A percentile compares a stretch with the other conserved stretches of the same genome.
Evolutionary conservation across 768 basidiomycete species (phyloP).

Genomic region (Tylopilus plumbeoviolaceoides): DNA sequence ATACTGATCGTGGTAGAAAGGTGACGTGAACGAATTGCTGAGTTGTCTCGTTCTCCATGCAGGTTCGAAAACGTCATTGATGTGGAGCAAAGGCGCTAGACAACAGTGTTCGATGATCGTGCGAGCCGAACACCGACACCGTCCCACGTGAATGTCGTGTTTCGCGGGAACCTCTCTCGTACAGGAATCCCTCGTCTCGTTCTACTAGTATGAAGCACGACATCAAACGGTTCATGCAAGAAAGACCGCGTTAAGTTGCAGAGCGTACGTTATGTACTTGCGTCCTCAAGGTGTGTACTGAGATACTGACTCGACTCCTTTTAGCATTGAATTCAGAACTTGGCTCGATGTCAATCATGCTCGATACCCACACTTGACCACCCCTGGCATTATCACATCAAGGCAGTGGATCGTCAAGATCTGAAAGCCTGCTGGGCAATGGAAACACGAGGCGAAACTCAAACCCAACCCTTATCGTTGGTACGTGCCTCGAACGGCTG

Average conservation of each 20-base stretch:
- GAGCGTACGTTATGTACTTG: neutral
- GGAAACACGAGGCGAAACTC: slow-evolving; percentile 19
- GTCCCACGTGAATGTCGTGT: slow-evolving; percentile 3
- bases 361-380: neutral
- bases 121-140: slow-evolving; percentile 3
- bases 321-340: neutral
- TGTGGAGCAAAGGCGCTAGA: neutral
- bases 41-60: neutral
- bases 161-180: slow-evolving; percentile 16
- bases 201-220: neutral
- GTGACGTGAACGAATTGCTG: neutral
- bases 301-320: slow-evolving; percentile 8
- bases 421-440: slow-evolving; percentile 1
- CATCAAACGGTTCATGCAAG: neutral
- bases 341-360: neutral
- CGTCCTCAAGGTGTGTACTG: neutral
- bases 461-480: neutral
- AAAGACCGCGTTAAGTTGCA: neutral
- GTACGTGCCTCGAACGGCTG: neutral
- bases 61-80: neutral
- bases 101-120: neutral
- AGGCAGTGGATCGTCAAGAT: slow-evolving; percentile 1
- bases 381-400: neutral
- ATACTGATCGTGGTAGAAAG: slow-evolving; percentile 4
- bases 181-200: neutral